Evolutionary conservation across 345 rosid species (phyloP).

Genomic region (Aurinia saxatilis): DNA sequence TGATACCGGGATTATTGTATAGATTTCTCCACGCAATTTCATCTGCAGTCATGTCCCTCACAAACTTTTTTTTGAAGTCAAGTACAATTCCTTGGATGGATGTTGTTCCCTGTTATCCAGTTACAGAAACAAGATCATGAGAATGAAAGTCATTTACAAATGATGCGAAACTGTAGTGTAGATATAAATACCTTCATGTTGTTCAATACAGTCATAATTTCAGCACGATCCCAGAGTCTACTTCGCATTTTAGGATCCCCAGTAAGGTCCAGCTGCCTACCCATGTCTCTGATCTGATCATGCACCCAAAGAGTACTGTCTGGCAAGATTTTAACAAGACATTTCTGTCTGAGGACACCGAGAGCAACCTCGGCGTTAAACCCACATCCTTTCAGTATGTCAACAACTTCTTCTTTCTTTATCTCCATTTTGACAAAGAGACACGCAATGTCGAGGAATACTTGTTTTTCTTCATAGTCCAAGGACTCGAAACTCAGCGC

Average conservation of each 20-base stretch:
- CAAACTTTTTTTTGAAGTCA: constrained; percentile 25
- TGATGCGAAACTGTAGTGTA: neutral
- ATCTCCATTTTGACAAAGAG: constrained; percentile 40
- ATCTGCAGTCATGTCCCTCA: neutral
- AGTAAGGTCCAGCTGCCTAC: constrained; percentile 39
- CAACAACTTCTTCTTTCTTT: constrained; percentile 39
- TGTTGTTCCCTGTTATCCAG: constrained; percentile 38
- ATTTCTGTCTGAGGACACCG: constrained; percentile 38
- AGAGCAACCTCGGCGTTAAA: constrained; percentile 42
- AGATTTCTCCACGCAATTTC: neutral
- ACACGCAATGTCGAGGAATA: constrained; percentile 72
- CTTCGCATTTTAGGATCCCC: constrained; percentile 39
- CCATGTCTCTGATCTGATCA: constrained; percentile 80
- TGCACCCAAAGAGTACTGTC: constrained; percentile 51
- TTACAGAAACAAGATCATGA: neutral
- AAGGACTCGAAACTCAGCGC: constrained; percentile 49
- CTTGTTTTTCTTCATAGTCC: constrained; percentile 33
- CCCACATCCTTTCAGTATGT: constrained; percentile 55
- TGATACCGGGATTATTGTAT: neutral
- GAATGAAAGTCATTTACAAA: neutral
- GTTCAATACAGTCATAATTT: constrained; percentile 37
- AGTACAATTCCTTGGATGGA: constrained; percentile 38
- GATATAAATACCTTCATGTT: constrained; percentile 31
- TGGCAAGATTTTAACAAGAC: constrained; percentile 40
- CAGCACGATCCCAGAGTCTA: constrained; percentile 60